Base-by-base conservation (phyloP, 345 rosid species). In the Heritiera fomes region DNA sequence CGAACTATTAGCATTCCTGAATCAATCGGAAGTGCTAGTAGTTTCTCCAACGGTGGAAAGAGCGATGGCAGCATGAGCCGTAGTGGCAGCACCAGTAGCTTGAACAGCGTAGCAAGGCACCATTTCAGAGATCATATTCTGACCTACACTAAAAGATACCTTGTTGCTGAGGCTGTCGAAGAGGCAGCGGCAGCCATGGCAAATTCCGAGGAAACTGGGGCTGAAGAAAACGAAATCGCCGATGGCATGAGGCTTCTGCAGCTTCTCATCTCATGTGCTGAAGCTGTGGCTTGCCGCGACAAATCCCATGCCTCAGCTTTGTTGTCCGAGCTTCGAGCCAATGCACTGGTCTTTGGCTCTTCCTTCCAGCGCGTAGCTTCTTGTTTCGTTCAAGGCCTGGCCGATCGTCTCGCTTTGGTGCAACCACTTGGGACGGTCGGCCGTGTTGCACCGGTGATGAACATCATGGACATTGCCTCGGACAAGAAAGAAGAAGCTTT, bases 201-300 rank as follows among this genome's bases (percentile, higher is more conserved):
- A 2, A 71, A 49, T 32, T 28, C 76, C 0, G 81, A 75, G 12
- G 78, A 82, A 62, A 53, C 45, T 23, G 75, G 67, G 11, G 69
- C 28, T 18, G 78, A 81, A 40, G 88, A 85, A 78, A 88, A 85
- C 23, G 81, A 82, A 3, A 82, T 77, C 2, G 78, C 80, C 1
- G 87, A 88, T 15, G 93, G 86, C 9, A 88, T 89, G 89, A 84
- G 84, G 77, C 85, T 86, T 23, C 86, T 91, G 58, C 89, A 88
- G 82, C 90, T 85, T 58, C 85, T 91, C 58, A 80, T 91, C 12
- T 82, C 90, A 15, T 91, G 95, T 46, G 91, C 91, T 0, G 93
- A 91, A 70, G 95, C 93, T 1, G 91, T 91, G 47, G 95, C 95
- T 49, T 91, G 91, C 40, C 89, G 91, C 2, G 95, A 91, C 78